Evolutionary conservation across 1,284 basidiomycete species (phyloP), one percentile per base, ranked within the genome.

Genomic region (Xanthoconium separans): DNA sequence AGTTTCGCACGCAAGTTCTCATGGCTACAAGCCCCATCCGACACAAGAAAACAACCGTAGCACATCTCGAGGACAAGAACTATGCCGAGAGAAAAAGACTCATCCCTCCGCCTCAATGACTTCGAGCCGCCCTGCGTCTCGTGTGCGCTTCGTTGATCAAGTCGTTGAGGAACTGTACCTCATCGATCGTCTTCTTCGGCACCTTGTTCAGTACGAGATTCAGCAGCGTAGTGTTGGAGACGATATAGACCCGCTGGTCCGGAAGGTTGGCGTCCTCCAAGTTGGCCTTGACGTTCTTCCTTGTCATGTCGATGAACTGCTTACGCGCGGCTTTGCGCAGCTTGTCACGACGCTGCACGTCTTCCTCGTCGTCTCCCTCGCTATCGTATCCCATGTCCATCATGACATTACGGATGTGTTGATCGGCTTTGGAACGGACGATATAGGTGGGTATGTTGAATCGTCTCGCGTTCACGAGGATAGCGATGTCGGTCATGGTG

Each of bases 181-280:
- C 64, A 11, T 63, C 62, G 2, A 66, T 64, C 20, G 49, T 44
- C 43, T 47, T 65, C 51, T 37, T 65, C 13, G 61, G 61, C 20
- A 13, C 31, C 40, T 54, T 64, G 6, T 53, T 50, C 24, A 9
- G 18, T 27, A 65, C 53, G 16, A 59, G 30, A 15, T 31, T 37
- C 44, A 62, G 13, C 41, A 63, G 11, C 24, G 59, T 52, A 11
- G 0, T 50, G 54, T 43, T 52, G n/a, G 61, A 59, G 44, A 64
- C 45, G 34, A 63, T 65, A 29, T 63, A 66, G 3, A 65, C 59
- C 1, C 61, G 63, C 37, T 63, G 64, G 33, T 62, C 24, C 0
- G 54, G 33, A 4, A 65, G 51, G 20, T 59, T 59, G 0, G 62
- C 54, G 1, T 54, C 50, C 13, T 62, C 42, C 44, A 64, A 13